A percentile compares a stretch with the other conserved stretches of the same genome.
Evolutionary conservation across 202 grass and related monocot genomes (phyloP).

Genomic region (Brachypodium distachyon): DNA sequence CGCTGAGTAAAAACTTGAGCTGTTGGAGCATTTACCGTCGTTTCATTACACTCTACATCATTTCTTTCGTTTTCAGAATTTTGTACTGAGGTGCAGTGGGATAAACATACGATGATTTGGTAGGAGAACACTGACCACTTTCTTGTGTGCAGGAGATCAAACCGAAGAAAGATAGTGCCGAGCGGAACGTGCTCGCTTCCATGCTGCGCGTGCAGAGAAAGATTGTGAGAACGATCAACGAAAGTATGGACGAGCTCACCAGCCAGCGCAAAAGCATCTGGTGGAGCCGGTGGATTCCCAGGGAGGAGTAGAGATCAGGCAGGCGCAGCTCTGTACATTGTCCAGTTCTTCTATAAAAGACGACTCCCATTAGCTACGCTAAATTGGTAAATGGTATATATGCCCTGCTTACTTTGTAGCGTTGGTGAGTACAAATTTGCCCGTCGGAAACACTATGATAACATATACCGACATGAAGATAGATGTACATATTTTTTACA

Average conservation of each 20-base stretch:
- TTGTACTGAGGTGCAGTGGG: neutral
- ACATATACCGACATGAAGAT: neutral
- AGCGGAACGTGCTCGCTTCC: conserved; percentile 71
- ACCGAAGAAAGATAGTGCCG: conserved; percentile 54
- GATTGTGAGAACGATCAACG: conserved; percentile 61
- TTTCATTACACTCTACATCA: too few species aligned
- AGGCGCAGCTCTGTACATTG: conserved; percentile 1
- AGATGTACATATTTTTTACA: conserved; percentile 36
- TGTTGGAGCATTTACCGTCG: neutral
- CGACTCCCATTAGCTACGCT: neutral
- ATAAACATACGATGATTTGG: neutral
- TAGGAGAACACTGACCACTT: neutral
- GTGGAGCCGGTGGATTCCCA: conserved; percentile 99
- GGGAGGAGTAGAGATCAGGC: conserved; percentile 71
- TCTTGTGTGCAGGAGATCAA: conserved; percentile 54
- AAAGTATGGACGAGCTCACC: conserved; percentile 75
- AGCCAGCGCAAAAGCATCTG: conserved; percentile 80
- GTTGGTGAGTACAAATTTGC: conserved; percentile 22
- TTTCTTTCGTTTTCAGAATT: neutral
- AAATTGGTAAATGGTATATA: conserved; percentile 6
- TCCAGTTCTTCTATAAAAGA: conserved; percentile 6
- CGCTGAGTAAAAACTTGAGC: neutral
- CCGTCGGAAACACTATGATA: neutral
- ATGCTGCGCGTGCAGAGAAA: conserved; percentile 81
- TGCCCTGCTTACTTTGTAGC: neutral